These are phyloP conservation scores for Xylariaceae sp. DNA, from an alignment of 2,329 filamentous ascomycete genomes.

Conservation along the genomic window DNA sequence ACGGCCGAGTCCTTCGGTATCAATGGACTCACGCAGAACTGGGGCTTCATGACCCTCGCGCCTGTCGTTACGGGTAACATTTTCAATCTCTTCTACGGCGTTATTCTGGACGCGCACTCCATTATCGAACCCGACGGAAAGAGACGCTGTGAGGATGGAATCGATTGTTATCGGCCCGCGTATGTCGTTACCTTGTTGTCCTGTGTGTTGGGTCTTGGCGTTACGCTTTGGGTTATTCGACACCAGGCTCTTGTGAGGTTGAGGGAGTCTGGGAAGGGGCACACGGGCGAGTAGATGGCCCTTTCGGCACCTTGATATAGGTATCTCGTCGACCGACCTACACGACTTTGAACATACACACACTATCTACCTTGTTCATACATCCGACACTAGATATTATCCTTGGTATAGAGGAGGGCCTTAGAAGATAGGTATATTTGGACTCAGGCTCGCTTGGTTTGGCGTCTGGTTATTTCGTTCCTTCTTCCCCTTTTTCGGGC, in stretches of 20 bases:
- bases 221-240: constrained; percentile 66
- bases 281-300: neutral
- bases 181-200: constrained; percentile 74
- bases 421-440: no score
- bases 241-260: constrained; percentile 45
- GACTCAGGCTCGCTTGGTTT: no score
- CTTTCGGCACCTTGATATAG: no score
- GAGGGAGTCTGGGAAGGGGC: constrained; percentile 28
- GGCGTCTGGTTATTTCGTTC: no score
- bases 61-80: constrained; percentile 84
- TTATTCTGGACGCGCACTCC: constrained; percentile 76
- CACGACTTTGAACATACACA: no score
- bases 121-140: constrained; percentile 63
- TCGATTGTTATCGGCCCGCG: constrained; percentile 73
- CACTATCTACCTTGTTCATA: no score
- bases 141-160: constrained; percentile 68
- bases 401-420: no score
- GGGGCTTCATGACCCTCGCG: constrained; percentile 89
- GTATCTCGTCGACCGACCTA: no score
- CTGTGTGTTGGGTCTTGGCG: constrained; percentile 61
- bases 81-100: constrained; percentile 88
- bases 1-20: constrained; percentile 89
- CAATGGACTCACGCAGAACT: constrained; percentile 84
- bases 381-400: no score
- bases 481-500: no score